phyloP scores from a whole-genome alignment of 768 basidiomycete species.

The Ramaria rubella region DNA sequence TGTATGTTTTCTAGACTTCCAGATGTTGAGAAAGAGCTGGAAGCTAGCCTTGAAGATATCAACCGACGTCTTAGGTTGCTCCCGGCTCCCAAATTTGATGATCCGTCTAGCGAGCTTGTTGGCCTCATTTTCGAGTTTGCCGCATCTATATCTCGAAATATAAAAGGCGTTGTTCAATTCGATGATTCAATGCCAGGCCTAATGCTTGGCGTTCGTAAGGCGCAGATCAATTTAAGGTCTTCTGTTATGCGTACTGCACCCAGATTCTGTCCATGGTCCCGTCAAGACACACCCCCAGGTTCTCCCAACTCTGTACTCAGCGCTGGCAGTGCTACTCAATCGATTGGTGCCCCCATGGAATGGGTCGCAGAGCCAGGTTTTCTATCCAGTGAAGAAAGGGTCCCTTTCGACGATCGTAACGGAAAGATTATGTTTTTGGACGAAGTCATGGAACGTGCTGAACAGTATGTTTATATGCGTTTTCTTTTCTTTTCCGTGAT shows the following conservation, averaged over 20 bases:
- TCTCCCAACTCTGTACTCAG: slow-evolving; percentile 2
- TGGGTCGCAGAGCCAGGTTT: slow-evolving; percentile 22
- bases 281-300: slow-evolving; percentile 10
- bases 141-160: slow-evolving; percentile 34
- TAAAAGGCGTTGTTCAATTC: slow-evolving; percentile 35
- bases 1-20: slow-evolving; percentile 47
- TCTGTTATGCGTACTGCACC: slow-evolving; percentile 51
- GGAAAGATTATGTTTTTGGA: slow-evolving; percentile 27
- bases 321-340: not conserved
- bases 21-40: slow-evolving; percentile 52
- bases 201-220: slow-evolving; percentile 41
- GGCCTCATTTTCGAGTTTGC: slow-evolving; percentile 42
- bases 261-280: slow-evolving; percentile 42
- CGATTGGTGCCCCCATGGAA: not conserved
- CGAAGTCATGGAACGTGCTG: slow-evolving; percentile 14
- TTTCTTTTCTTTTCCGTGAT: too few species aligned
- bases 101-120: slow-evolving; percentile 54
- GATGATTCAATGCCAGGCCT: not conserved
- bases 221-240: slow-evolving; percentile 40
- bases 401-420: slow-evolving; percentile 17
- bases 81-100: slow-evolving; percentile 47
- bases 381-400: slow-evolving; percentile 35
- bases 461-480: slow-evolving; percentile 24
- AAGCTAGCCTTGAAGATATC: slow-evolving; percentile 36
- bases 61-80: slow-evolving; percentile 27